phyloP scores from a whole-genome alignment of 225 moss, liverwort and hornwort genomes.

The Sphagnum tenellum region DNA sequence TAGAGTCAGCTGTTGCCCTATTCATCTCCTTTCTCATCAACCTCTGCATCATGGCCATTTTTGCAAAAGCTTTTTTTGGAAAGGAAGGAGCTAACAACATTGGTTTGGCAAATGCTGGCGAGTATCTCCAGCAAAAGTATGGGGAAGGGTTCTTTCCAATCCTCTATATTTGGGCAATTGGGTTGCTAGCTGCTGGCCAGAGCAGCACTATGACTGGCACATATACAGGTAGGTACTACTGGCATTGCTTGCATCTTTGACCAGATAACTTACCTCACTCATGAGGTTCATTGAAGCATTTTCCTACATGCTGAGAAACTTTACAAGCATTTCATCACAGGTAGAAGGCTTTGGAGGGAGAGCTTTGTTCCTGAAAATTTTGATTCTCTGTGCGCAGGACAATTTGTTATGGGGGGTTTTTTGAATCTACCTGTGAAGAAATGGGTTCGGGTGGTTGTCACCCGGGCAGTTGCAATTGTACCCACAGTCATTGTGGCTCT shows the following conservation, averaged over 20 bases:
- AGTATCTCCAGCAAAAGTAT: slow-evolving; percentile 65
- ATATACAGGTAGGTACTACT: slow-evolving; percentile 38
- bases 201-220: slow-evolving; percentile 99
- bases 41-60: slow-evolving; percentile 89
- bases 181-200: slow-evolving; percentile 83
- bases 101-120: slow-evolving; percentile 83
- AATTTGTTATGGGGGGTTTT: slow-evolving; percentile 92
- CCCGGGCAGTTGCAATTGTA: slow-evolving; percentile 75
- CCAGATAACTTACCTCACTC: no score
- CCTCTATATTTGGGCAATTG: slow-evolving; percentile 87
- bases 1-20: slow-evolving; percentile 72
- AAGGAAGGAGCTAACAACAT: slow-evolving; percentile 43
- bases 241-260: no score
- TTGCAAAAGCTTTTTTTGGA: slow-evolving; percentile 78
- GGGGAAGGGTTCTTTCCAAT: slow-evolving; percentile 79
- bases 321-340: no score
- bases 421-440: slow-evolving; percentile 74
- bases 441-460: slow-evolving; percentile 80
- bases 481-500: slow-evolving; percentile 76
- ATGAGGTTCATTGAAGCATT: no score
- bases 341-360: no score
- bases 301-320: no score
- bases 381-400: slow-evolving; percentile 29
- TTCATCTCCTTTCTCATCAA: slow-evolving; percentile 83
- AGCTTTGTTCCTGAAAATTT: no score